phyloP scores from a whole-genome alignment of 495 filamentous ascomycete species.

The Cenococcum geophilum region DNA sequence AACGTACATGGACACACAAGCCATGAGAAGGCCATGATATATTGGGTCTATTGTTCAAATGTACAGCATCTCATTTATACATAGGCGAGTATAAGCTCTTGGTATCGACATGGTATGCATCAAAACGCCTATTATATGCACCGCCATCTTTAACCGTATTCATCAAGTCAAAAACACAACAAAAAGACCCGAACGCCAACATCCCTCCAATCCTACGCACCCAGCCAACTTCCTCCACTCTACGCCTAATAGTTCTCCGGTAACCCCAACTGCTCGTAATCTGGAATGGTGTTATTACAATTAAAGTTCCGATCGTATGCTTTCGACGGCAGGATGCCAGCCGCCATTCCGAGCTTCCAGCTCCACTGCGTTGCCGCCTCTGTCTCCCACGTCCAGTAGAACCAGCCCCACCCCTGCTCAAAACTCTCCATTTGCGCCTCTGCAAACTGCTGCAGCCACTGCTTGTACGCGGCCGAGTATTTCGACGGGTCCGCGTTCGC shows the following conservation, averaged over 20 bases:
- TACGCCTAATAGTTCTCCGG: conserved; percentile 61
- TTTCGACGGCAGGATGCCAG: conserved; percentile 75
- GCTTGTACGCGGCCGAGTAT: conserved; percentile 73
- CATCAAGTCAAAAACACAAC: neutral
- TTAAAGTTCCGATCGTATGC: conserved; percentile 71
- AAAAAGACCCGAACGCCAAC: neutral
- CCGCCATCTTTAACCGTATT: neutral
- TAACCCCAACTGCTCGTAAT: conserved; percentile 55
- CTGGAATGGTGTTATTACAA: conserved; percentile 62
- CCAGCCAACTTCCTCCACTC: neutral
- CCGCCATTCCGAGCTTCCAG: conserved; percentile 76
- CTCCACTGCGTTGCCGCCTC: conserved; percentile 86
- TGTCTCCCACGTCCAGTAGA: conserved; percentile 94
- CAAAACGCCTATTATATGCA: neutral
- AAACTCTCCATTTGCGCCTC: conserved; percentile 93
- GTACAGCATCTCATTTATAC: neutral
- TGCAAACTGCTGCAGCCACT: conserved; percentile 81
- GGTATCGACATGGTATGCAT: neutral
- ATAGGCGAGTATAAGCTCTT: neutral
- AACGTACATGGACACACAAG: no score
- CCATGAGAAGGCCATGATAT: no score
- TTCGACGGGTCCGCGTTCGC: conserved; percentile 66
- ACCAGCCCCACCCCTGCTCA: conserved; percentile 90
- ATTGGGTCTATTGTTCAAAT: neutral
- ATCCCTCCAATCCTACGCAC: neutral